These are phyloP conservation scores for Triglochin maritima DNA, from an alignment of 106 monocot genomes.

Conservation along the genomic window DNA sequence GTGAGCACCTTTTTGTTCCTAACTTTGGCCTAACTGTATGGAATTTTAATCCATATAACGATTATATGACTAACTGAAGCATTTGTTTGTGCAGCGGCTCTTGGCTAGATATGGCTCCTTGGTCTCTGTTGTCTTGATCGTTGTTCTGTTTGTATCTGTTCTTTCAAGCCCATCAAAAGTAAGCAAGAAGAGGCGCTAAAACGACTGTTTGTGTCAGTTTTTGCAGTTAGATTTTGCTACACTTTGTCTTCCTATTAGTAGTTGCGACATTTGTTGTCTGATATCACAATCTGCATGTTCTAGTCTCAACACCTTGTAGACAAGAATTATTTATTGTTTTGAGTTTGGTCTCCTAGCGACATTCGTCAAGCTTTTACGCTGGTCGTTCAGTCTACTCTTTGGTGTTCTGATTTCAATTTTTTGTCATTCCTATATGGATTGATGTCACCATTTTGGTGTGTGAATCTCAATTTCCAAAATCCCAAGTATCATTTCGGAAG, in stretches of 20 bases:
- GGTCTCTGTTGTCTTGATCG: conserved; percentile 52
- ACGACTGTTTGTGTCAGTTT: conserved; percentile 1
- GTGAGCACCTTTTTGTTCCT: not conserved
- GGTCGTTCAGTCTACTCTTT: too few relatives aligned
- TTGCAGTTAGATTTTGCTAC: conserved; percentile 1
- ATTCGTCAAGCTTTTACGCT: too few relatives aligned
- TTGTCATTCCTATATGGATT: too few relatives aligned
- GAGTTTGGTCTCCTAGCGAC: too few relatives aligned
- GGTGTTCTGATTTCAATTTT: too few relatives aligned
- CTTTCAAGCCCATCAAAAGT: conserved; percentile 69
- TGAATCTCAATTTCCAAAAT: too few relatives aligned
- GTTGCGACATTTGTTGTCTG: too few relatives aligned
- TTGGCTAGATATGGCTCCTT: conserved; percentile 67
- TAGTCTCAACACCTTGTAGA: too few relatives aligned
- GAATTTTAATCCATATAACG: not conserved
- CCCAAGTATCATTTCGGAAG: too few relatives aligned
- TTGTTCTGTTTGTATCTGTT: conserved; percentile 61
- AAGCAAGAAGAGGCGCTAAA: conserved; percentile 84
- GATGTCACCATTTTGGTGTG: too few relatives aligned
- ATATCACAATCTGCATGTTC: too few relatives aligned
- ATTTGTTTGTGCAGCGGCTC: conserved; percentile 44
- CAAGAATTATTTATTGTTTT: too few relatives aligned
- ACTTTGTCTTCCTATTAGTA: not conserved
- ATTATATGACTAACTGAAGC: not conserved
- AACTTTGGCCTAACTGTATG: not conserved